Percentiles rank a stretch among this genome's conserved stretches.
phyloP scores from a whole-genome alignment of 805 yeast genomes.

The Citeromyces matritensis region DNA sequence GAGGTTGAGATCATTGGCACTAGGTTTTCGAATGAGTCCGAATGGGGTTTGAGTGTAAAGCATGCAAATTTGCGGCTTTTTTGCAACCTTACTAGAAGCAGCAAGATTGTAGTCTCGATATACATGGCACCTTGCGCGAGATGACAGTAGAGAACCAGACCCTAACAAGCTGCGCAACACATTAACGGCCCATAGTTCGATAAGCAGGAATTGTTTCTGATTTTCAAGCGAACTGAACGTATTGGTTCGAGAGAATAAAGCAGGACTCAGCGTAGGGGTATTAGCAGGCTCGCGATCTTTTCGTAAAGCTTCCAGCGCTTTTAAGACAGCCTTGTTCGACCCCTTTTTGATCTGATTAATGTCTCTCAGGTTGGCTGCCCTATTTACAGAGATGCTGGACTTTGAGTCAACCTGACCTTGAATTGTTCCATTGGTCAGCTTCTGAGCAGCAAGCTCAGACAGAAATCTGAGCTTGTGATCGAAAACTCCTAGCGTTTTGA shows the following conservation, averaged over 20 bases:
- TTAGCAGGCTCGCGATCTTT: background rate
- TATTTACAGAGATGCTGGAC: too few species aligned
- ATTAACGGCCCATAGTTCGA: slow-evolving; percentile 15
- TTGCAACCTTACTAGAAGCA: background rate
- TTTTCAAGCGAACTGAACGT: background rate
- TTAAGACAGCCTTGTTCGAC: background rate
- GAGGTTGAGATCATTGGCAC: slow-evolving; percentile 7
- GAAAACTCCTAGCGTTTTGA: slow-evolving; percentile 6
- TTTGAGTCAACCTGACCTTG: too few species aligned
- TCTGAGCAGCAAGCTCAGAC: background rate
- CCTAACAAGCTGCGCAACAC: slow-evolving; percentile 11
- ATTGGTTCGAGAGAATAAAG: background rate
- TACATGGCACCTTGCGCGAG: background rate
- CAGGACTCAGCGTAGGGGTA: background rate
- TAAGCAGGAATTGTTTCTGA: slow-evolving; percentile 10
- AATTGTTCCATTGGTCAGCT: too few species aligned
- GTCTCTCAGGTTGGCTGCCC: background rate
- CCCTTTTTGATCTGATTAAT: background rate
- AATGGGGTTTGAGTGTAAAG: slow-evolving; percentile 1
- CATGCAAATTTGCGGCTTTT: slow-evolving; percentile 2
- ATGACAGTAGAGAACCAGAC: slow-evolving; percentile 1
- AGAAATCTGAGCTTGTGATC: background rate
- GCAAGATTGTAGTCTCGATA: background rate
- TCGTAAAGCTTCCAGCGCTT: background rate
- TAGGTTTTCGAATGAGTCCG: background rate